phyloP scores from a whole-genome alignment of 306 rosid species.

The Dryas octopetala region DNA sequence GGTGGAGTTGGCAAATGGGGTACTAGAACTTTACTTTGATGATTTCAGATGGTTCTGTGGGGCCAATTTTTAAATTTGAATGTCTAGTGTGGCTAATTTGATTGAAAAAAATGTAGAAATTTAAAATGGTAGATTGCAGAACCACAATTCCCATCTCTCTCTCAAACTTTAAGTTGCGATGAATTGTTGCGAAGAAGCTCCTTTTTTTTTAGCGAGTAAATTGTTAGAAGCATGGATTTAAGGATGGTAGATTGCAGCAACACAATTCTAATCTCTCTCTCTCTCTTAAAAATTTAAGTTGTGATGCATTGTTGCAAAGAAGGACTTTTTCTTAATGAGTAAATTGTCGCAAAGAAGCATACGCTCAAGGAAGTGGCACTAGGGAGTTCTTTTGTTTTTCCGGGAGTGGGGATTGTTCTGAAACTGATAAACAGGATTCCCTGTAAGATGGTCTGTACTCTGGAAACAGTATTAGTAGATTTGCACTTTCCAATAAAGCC shows the following conservation, averaged over 20 bases:
- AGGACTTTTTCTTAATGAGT: not conserved
- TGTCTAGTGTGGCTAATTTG: not conserved
- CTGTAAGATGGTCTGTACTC: not conserved
- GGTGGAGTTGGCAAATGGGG: slow-evolving; percentile 13
- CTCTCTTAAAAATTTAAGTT: not conserved
- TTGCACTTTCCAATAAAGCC: not conserved
- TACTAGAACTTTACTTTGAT: slow-evolving; percentile 15
- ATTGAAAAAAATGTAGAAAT: slow-evolving; percentile 8
- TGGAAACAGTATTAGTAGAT: not conserved
- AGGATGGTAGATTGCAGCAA: not conserved
- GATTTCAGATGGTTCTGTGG: slow-evolving; percentile 11
- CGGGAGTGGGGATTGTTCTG: not conserved
- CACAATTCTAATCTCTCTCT: not conserved
- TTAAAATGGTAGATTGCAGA: not conserved
- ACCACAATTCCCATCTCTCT: not conserved
- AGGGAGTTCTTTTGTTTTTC: not conserved
- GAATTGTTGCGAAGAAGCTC: not conserved
- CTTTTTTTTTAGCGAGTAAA: not conserved
- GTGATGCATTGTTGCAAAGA: not conserved
- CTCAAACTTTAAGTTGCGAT: not conserved
- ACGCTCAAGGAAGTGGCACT: not conserved
- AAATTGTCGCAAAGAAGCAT: not conserved
- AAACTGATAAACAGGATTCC: not conserved
- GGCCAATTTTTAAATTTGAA: not conserved
- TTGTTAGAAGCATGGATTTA: not conserved